Evolutionary conservation across 2,329 filamentous ascomycete genomes (phyloP).

Genomic region (Aureobasidium sp.): DNA sequence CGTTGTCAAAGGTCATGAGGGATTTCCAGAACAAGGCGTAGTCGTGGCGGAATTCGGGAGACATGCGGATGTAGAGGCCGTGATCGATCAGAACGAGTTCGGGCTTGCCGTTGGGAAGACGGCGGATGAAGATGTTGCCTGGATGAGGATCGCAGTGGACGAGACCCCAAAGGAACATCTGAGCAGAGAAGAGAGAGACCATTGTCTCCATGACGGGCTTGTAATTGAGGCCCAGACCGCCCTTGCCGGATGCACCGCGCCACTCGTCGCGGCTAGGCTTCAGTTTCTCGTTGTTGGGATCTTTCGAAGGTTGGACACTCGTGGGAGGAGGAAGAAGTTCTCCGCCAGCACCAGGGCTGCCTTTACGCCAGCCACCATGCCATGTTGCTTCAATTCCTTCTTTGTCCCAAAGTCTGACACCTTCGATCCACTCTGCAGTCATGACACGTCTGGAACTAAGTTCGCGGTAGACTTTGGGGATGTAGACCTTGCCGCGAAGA

Average conservation of each 20-base stretch:
- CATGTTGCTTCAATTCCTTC: slow-evolving; percentile 67
- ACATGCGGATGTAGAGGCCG: slow-evolving; percentile 90
- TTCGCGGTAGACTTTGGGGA: slow-evolving; percentile 76
- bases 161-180: slow-evolving; percentile 95
- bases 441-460: slow-evolving; percentile 76
- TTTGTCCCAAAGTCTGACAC: slow-evolving; percentile 87
- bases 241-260: slow-evolving; percentile 62
- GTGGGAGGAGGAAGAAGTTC: slow-evolving; percentile 47
- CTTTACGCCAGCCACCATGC: slow-evolving; percentile 66
- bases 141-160: slow-evolving; percentile 97
- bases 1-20: slow-evolving; percentile 87
- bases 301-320: slow-evolving; percentile 32
- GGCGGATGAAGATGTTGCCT: slow-evolving; percentile 92
- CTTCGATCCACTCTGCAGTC: slow-evolving; percentile 97
- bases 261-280: slow-evolving; percentile 77
- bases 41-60: slow-evolving; percentile 70
- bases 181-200: slow-evolving; percentile 91
- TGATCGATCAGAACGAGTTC: slow-evolving; percentile 97
- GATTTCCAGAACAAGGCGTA: slow-evolving; percentile 91
- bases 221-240: slow-evolving; percentile 73
- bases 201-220: slow-evolving; percentile 94
- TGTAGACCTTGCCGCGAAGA: slow-evolving; percentile 73
- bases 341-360: slow-evolving; percentile 70
- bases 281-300: slow-evolving; percentile 50
- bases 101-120: slow-evolving; percentile 68